Conservation (phyloP, 192 early-diverging fungal genomes). For the Podila epicladia region DNA sequence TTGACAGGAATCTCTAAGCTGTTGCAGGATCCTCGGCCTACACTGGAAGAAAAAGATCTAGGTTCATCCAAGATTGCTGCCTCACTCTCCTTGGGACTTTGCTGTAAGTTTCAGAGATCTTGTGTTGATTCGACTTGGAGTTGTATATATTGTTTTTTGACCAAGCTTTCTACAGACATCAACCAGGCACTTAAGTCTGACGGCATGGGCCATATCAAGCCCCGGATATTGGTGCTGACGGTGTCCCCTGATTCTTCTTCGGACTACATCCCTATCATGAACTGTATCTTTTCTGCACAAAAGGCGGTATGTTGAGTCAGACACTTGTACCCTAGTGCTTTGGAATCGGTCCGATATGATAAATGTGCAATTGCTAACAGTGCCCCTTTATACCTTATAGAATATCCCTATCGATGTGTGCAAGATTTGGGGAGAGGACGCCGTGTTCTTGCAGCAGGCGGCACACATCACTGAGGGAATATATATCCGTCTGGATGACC, state of each 20-base stretch:
- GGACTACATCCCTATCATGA: slow-evolving; percentile 98
- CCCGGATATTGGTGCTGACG: slow-evolving; percentile 87
- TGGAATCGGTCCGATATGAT: not conserved
- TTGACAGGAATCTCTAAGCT: slow-evolving; percentile 49
- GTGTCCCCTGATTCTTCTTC: slow-evolving; percentile 86
- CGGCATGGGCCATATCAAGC: slow-evolving; percentile 65
- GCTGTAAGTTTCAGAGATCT: slow-evolving; percentile 52
- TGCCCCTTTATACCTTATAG: slow-evolving; percentile 48
- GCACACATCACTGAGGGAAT: slow-evolving; percentile 88
- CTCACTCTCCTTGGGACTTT: slow-evolving; percentile 68
- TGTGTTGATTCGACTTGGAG: not conserved
- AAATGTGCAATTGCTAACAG: not conserved
- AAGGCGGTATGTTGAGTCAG: slow-evolving; percentile 67
- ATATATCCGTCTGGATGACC: slow-evolving; percentile 78
- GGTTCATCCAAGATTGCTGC: slow-evolving; percentile 67
- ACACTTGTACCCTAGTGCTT: not conserved
- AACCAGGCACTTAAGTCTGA: slow-evolving; percentile 68
- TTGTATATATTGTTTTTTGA: slow-evolving; percentile 2
- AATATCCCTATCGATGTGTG: slow-evolving; percentile 92
- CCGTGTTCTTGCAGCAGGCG: slow-evolving; percentile 94
- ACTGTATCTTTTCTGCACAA: slow-evolving; percentile 97
- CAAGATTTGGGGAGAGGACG: slow-evolving; percentile 79
- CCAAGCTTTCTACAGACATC: slow-evolving; percentile 59
- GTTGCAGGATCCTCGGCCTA: slow-evolving; percentile 43
- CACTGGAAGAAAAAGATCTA: slow-evolving; percentile 37